These are phyloP conservation scores for Komagataella populi DNA, from an alignment of 805 yeast species.

Conservation along the genomic window DNA sequence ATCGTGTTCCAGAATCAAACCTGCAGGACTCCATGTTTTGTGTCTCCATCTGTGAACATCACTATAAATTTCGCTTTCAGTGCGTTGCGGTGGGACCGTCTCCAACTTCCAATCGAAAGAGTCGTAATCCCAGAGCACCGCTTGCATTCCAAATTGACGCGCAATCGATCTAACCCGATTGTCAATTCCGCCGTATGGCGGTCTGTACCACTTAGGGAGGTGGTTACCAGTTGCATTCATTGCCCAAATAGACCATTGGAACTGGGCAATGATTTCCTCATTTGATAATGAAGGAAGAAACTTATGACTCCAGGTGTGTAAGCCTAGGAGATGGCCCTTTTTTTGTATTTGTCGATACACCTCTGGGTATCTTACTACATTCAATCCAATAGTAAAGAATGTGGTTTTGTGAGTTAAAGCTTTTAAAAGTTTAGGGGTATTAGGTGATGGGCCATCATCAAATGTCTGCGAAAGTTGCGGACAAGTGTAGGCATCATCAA, in stretches of 20 bases:
- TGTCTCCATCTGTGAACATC: conserved; percentile 44
- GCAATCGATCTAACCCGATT: conserved; percentile 71
- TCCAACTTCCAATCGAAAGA: conserved; percentile 82
- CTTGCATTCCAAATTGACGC: conserved; percentile 74
- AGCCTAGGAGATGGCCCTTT: conserved; percentile 68
- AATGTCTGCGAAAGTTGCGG: conserved; percentile 71
- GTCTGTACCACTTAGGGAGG: conserved; percentile 86
- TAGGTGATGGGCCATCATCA: conserved; percentile 87
- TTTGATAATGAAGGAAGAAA: conserved; percentile 68
- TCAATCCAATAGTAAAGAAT: conserved; percentile 76
- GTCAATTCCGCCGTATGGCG: conserved; percentile 94
- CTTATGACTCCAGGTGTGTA: conserved; percentile 90
- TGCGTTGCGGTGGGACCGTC: conserved; percentile 26
- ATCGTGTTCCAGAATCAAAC: conserved; percentile 83
- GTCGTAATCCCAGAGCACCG: conserved; percentile 86
- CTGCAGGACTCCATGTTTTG: conserved; percentile 21
- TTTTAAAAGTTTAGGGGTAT: conserved; percentile 46
- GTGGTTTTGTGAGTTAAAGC: conserved; percentile 47
- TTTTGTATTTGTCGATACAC: conserved; percentile 41
- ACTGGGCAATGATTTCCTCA: conserved; percentile 75
- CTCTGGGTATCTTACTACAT: conserved; percentile 67
- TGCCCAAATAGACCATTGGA: conserved; percentile 96
- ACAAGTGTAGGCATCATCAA: conserved; percentile 70
- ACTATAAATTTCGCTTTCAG: conserved; percentile 35
- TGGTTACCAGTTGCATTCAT: conserved; percentile 89